Base-by-base conservation (phyloP, 2,329 filamentous ascomycete species). In the Nigrospora sphaerica region DNA sequence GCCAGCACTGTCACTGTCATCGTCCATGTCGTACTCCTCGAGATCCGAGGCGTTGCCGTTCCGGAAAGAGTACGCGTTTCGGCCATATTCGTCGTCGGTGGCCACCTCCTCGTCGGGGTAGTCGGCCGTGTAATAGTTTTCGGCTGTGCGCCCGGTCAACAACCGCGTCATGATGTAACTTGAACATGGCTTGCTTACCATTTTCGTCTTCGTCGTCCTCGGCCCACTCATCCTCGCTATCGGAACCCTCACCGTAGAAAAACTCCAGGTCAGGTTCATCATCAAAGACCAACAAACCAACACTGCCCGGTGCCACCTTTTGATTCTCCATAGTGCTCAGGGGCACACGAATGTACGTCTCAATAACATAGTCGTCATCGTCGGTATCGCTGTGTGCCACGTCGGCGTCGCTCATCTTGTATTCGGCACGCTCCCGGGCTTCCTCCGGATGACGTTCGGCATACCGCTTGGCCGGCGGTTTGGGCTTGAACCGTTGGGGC, bases 41-140 rank as follows among this genome's bases (percentile, higher is more conserved):
- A 73, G 64, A 52, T 79, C 76, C 3, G 77, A 78, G 10, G 73
- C 74, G 44, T 78, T 75, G 19, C 63, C 64, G 17, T 68, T 77
- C 38, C 73, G 70, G 57, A 75, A 82, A 32, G 68, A 63, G 58
- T 83, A 83, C 2, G 78, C 61, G 46, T 79, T 73, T 11, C 71
- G 68, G 38, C 72, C 77, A 50, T 73, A 78, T 61, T 85, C 81
- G 53, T 86, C 82, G 54, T 89, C 85, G 14, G 80, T 83, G 39
- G 80, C 83, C 13, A 89, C 75, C 60, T 91, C 86, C 45, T 91
- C 86, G 51, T 91, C 86, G 1, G 86, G 86, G 54, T 91, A 91
- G 61, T 91, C 86, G 45, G 85, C 83, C 4, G 82, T 81, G 59
- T 90, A 89, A 63, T 88, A 83, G 57, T 88, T 85, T 60, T 91